Percentiles rank a stretch among this genome's conserved stretches.
Evolutionary conservation across 2,329 filamentous ascomycete genomes (phyloP).

Genomic region (Chaetomium strumarium): DNA sequence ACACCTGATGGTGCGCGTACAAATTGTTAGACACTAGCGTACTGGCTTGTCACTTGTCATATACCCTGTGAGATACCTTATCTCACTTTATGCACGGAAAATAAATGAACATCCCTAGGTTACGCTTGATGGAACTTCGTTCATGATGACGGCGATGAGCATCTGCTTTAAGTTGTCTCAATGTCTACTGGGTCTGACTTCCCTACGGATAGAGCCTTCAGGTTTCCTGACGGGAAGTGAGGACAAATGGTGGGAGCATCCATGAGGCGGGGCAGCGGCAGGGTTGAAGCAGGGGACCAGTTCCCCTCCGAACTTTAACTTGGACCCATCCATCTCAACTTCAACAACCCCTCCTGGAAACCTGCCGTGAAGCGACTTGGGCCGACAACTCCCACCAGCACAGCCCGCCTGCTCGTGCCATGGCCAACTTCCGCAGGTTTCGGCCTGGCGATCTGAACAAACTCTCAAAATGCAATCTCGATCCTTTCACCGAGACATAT

Average conservation of each 20-base stretch:
- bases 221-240: neutral
- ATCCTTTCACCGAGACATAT: conserved; percentile 96
- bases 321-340: neutral
- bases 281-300: neutral
- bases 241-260: neutral
- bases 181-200: no score
- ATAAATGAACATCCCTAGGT: no score
- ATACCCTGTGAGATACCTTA: no score
- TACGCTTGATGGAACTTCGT: no score
- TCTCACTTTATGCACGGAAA: no score
- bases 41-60: no score
- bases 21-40: neutral
- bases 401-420: conserved; percentile 31
- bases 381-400: neutral
- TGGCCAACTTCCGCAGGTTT: conserved; percentile 85
- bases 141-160: no score
- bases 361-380: no score
- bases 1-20: neutral
- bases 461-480: conserved; percentile 91
- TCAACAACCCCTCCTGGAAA: no score
- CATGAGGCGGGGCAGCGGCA: neutral
- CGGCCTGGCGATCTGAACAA: conserved; percentile 76
- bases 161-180: no score
- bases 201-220: no score
- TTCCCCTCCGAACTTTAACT: neutral